A percentile compares a stretch with the other conserved stretches of the same genome.
Evolutionary conservation across 352 stramenopile species (phyloP).

Genomic region (Pythium utonaiense): DNA sequence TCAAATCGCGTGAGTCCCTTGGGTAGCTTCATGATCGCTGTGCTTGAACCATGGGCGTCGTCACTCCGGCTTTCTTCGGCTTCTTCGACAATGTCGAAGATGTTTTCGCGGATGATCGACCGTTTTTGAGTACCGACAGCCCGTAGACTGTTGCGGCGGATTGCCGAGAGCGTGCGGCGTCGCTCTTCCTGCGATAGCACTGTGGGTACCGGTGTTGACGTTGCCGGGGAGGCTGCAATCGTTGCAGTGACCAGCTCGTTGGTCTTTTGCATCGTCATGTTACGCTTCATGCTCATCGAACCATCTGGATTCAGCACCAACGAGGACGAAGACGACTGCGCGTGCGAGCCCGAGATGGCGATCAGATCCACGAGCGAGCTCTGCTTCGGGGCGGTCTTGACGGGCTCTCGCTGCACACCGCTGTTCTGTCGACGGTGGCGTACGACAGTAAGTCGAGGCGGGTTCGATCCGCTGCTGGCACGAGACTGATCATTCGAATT

Average conservation of each 20-base stretch:
- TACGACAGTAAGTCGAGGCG: constrained; percentile 19
- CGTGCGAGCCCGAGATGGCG: constrained; percentile 16
- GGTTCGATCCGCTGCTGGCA: background rate
- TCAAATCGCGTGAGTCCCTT: constrained; percentile 66
- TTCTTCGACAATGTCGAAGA: constrained; percentile 78
- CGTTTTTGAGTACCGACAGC: constrained; percentile 23
- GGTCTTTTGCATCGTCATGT: constrained; percentile 26
- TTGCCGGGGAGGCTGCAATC: constrained; percentile 15
- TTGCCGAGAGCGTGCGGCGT: constrained; percentile 31
- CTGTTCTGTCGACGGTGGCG: constrained; percentile 25
- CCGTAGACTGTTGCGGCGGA: constrained; percentile 36
- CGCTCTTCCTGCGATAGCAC: constrained; percentile 26
- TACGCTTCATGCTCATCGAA: constrained; percentile 19
- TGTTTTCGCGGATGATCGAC: constrained; percentile 61
- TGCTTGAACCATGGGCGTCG: constrained; percentile 17
- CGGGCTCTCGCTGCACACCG: background rate
- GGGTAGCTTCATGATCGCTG: constrained; percentile 75
- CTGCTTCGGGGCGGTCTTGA: constrained; percentile 12
- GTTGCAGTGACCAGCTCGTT: constrained; percentile 29
- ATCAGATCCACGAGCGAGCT: constrained; percentile 31
- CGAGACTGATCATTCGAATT: background rate
- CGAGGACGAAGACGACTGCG: constrained; percentile 1
- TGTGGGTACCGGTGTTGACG: background rate
- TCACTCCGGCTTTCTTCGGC: constrained; percentile 30
- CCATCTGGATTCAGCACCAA: constrained; percentile 19